These are phyloP conservation scores for Yamadazyma pseudoaaseri DNA, from an alignment of 1,139 yeast genomes.

Conservation along the genomic window DNA sequence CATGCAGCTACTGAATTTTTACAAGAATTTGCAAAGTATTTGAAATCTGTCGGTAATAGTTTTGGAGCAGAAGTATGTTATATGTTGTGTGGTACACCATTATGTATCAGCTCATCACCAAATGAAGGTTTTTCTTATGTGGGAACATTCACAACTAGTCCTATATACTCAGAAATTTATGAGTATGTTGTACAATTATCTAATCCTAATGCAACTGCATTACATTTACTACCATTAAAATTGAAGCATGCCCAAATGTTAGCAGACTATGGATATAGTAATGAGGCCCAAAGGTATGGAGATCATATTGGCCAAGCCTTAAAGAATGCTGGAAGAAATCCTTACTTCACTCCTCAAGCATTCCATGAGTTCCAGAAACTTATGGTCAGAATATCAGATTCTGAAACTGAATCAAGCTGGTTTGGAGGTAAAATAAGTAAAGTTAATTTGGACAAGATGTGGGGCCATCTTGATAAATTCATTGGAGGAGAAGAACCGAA, in stretches of 20 bases:
- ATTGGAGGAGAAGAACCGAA: constrained; percentile 83
- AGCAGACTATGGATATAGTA: constrained; percentile 58
- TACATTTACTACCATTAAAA: constrained; percentile 57
- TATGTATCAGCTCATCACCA: constrained; percentile 27
- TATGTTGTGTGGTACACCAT: constrained; percentile 49
- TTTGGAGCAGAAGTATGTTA: constrained; percentile 47
- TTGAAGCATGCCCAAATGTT: constrained; percentile 61
- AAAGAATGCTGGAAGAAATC: constrained; percentile 41
- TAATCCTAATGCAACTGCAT: constrained; percentile 18
- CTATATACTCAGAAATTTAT: constrained; percentile 66
- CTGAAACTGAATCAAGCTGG: constrained; percentile 53
- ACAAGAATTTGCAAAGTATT: constrained; percentile 52
- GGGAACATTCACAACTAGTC: constrained; percentile 21
- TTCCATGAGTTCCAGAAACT: constrained; percentile 37
- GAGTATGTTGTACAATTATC: constrained; percentile 51
- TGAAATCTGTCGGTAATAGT: constrained; percentile 34
- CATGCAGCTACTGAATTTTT: constrained; percentile 42
- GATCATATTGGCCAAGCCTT: constrained; percentile 50
- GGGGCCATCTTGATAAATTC: constrained; percentile 88
- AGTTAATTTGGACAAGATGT: constrained; percentile 79
- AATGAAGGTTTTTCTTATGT: constrained; percentile 24
- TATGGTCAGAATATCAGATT: constrained; percentile 44
- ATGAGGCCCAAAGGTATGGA: constrained; percentile 59
- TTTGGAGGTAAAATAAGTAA: constrained; percentile 62
- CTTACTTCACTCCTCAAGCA: constrained; percentile 36